phyloP scores from a whole-genome alignment of 164 flowering plant genomes.

The Protea cynaroides region DNA sequence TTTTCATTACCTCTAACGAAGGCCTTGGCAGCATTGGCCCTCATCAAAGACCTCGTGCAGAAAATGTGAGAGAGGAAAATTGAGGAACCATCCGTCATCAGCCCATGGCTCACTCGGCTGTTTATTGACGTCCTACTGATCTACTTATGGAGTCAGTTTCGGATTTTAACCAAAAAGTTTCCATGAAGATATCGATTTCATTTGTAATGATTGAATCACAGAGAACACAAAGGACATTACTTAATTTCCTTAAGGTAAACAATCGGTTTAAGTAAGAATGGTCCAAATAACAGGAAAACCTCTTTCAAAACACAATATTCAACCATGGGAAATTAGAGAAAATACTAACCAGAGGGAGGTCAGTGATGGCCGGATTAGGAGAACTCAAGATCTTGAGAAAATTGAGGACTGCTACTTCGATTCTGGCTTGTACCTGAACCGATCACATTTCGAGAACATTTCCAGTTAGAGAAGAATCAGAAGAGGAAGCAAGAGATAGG shows the following conservation, averaged over 20 bases:
- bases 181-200: too few relatives aligned
- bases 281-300: too few relatives aligned
- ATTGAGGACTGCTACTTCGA: constrained; percentile 75
- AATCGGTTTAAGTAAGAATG: too few relatives aligned
- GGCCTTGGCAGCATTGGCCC: constrained; percentile 58
- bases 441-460: background rate
- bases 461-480: background rate
- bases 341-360: constrained; percentile 60
- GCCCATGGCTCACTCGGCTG: constrained; percentile 46
- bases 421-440: constrained; percentile 72
- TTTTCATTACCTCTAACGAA: constrained; percentile 62
- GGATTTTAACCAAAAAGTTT: too few relatives aligned
- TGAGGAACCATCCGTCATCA: constrained; percentile 50
- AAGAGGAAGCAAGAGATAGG: background rate
- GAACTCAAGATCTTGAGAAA: constrained; percentile 65
- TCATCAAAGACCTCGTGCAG: constrained; percentile 61
- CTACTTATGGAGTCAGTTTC: constrained; percentile 25
- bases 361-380: constrained; percentile 57
- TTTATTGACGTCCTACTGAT: constrained; percentile 51
- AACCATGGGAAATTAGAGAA: too few relatives aligned
- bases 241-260: too few relatives aligned
- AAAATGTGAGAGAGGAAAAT: constrained; percentile 68
- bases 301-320: too few relatives aligned
- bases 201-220: too few relatives aligned
- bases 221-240: too few relatives aligned